phyloP scores from a whole-genome alignment of 257 asterid species.

The Sherardia arvensis region DNA sequence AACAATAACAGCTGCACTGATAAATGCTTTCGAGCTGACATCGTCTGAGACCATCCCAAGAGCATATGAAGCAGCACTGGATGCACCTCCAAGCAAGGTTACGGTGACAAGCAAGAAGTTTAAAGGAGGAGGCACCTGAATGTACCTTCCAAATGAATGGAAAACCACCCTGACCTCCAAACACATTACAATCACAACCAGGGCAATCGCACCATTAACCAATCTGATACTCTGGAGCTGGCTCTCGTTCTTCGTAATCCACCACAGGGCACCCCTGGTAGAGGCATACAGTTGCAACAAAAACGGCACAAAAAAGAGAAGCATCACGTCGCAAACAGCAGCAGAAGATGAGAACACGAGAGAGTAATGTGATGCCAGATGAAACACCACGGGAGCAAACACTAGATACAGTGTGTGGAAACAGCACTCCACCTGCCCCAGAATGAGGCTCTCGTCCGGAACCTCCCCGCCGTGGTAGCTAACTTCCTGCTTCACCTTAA shows the following conservation, averaged over 20 bases:
- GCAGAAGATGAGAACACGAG: conserved; percentile 58
- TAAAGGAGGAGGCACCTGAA: conserved; percentile 93
- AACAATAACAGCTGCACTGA: conserved; percentile 59
- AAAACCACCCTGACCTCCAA: conserved; percentile 95
- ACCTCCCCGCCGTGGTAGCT: conserved; percentile 79
- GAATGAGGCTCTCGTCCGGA: conserved; percentile 59
- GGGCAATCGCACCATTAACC: conserved; percentile 82
- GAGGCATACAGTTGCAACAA: conserved; percentile 89
- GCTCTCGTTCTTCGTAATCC: conserved; percentile 80
- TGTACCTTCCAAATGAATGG: conserved; percentile 89
- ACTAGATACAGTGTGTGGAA: conserved; percentile 73
- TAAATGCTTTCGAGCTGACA: conserved; percentile 60
- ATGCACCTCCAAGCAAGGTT: conserved; percentile 92
- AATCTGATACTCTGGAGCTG: conserved; percentile 73
- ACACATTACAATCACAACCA: conserved; percentile 64
- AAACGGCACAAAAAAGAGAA: conserved; percentile 81
- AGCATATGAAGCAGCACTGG: conserved; percentile 71
- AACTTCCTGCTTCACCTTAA: conserved; percentile 61
- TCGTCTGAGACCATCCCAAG: conserved; percentile 85
- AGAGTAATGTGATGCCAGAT: conserved; percentile 65
- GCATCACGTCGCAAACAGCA: conserved; percentile 63
- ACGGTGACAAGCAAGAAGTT: conserved; percentile 75
- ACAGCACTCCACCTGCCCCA: conserved; percentile 87
- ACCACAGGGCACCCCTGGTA: conserved; percentile 92
- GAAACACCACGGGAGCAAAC: conserved; percentile 68